Evolutionary conservation across 2,329 filamentous ascomycete species (phyloP).

Genomic region (Fusarium sambucinum): DNA sequence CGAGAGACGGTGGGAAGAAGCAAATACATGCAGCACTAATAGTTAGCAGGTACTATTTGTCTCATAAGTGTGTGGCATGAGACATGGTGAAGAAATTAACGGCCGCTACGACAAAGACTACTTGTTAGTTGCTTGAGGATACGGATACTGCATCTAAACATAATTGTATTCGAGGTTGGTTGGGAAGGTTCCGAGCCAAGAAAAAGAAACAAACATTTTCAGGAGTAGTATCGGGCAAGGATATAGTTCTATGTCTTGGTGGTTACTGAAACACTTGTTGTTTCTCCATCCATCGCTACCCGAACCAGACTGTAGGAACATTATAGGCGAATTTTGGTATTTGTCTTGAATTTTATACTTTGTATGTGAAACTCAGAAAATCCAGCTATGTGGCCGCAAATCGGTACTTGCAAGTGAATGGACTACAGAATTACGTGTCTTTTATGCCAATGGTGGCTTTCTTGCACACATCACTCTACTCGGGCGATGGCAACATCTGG

Average conservation of each 20-base stretch:
- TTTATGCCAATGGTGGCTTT: background rate
- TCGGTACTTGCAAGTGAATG: background rate
- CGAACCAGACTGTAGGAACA: background rate
- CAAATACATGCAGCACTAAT: constrained; percentile 2
- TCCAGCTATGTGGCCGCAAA: background rate
- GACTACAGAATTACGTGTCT: background rate
- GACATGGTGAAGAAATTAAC: constrained; percentile 31
- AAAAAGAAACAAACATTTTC: constrained; percentile 1
- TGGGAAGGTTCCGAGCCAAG: background rate
- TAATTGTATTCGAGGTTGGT: background rate
- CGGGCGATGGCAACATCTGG: constrained; percentile 16
- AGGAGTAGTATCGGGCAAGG: background rate
- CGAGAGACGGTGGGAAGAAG: constrained; percentile 12
- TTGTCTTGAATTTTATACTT: too few relatives aligned
- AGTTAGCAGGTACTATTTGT: background rate
- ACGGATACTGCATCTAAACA: background rate
- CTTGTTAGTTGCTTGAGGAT: background rate
- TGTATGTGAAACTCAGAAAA: background rate
- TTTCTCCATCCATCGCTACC: background rate
- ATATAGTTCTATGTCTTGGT: background rate
- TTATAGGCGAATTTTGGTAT: background rate
- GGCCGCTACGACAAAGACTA: constrained; percentile 7
- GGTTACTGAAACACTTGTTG: background rate
- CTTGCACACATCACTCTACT: background rate
- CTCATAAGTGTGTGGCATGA: constrained; percentile 2